Conservation (phyloP, 2,329 filamentous ascomycete species). For the Daldinia sp. region DNA sequence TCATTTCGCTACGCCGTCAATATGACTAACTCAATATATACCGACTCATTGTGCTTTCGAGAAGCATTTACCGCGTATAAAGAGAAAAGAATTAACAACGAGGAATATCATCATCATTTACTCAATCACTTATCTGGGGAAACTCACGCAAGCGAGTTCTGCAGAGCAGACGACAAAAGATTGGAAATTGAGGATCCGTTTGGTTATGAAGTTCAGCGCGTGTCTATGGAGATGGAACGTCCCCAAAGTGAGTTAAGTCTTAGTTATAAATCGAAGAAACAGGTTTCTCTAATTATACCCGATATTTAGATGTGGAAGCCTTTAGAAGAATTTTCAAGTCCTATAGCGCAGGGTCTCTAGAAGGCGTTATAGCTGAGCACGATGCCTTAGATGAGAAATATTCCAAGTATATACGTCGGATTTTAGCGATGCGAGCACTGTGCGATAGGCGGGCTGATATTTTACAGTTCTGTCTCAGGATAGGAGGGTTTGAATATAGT, state of each 20-base stretch:
- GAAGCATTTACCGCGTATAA: not conserved
- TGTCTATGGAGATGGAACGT: not conserved
- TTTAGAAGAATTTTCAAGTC: not conserved
- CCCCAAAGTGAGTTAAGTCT: not conserved
- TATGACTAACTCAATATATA: not conserved
- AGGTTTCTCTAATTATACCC: not conserved
- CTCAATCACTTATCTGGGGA: not conserved
- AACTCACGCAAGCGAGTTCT: not conserved
- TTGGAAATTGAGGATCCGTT: not conserved
- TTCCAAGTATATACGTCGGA: not conserved
- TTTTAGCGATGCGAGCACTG: not conserved
- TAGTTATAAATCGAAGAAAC: too few species aligned
- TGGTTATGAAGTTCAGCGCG: not conserved
- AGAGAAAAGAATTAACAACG: not conserved
- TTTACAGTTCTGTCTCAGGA: not conserved
- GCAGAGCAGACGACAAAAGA: not conserved
- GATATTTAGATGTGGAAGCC: not conserved
- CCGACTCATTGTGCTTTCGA: not conserved
- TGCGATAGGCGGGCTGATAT: not conserved
- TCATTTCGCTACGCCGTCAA: not conserved
- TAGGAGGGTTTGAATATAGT: not conserved
- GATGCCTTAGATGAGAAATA: not conserved
- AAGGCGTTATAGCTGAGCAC: not conserved
- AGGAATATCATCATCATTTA: not conserved
- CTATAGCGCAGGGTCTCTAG: not conserved